Evolutionary conservation across 2,329 filamentous ascomycete species (phyloP).

Genomic region (Exophiala aquamarina): DNA sequence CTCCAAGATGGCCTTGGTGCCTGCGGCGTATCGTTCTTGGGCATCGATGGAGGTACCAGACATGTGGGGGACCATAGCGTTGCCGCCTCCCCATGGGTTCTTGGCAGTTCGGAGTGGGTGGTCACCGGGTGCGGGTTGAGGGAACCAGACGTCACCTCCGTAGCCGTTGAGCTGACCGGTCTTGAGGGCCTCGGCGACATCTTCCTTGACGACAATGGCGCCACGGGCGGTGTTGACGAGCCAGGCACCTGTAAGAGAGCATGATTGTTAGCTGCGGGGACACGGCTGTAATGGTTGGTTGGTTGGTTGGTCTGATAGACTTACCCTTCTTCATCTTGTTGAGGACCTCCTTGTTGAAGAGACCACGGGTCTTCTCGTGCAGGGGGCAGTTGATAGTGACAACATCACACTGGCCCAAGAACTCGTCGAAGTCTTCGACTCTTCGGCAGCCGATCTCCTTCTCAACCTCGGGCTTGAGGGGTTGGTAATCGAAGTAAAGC

Average conservation of each 20-base stretch:
- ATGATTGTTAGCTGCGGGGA: conserved; percentile 12
- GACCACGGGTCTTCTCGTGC: conserved; percentile 92
- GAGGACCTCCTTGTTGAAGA: conserved; percentile 99
- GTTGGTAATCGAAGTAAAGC: conserved; percentile 99
- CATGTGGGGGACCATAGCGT: conserved; percentile 99
- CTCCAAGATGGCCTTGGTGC: conserved; percentile 84
- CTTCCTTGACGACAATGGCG: conserved; percentile 99
- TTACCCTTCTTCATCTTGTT: conserved; percentile 96
- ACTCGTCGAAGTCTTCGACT: conserved; percentile 86
- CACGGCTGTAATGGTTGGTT: too few species aligned
- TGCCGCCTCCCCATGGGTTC: conserved; percentile 94
- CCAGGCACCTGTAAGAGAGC: conserved; percentile 68
- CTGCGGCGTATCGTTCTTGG: conserved; percentile 85
- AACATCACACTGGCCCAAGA: conserved; percentile 90
- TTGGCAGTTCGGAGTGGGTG: conserved; percentile 89
- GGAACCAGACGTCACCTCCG: conserved; percentile 73
- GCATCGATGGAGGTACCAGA: conserved; percentile 98
- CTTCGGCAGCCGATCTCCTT: conserved; percentile 93
- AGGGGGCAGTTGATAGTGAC: conserved; percentile 99
- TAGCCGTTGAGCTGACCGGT: conserved; percentile 67
- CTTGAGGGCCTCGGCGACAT: conserved; percentile 91
- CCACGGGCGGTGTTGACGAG: conserved; percentile 98
- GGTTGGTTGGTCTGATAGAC: too few species aligned
- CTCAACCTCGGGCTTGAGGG: conserved; percentile 79
- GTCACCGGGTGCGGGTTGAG: conserved; percentile 90